Percentiles rank a stretch among this genome's conserved stretches.
Evolutionary conservation across 805 yeast genomes (phyloP).

Genomic region (Hanseniaspora occidentalis): DNA sequence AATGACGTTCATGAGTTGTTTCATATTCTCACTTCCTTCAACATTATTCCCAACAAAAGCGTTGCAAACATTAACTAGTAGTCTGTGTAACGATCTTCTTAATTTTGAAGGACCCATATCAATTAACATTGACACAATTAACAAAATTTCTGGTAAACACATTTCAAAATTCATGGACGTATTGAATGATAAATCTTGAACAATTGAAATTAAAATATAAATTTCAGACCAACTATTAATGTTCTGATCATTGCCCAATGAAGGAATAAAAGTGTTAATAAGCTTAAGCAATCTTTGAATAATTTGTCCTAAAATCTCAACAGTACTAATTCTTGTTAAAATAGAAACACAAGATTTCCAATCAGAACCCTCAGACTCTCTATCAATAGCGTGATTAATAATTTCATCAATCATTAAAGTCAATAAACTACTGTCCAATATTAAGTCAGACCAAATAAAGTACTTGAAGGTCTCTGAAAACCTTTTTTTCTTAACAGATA

Average conservation of each 20-base stretch:
- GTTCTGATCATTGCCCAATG: constrained; percentile 28
- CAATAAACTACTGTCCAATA: constrained; percentile 47
- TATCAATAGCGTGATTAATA: constrained; percentile 59
- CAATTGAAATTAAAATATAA: constrained; percentile 49
- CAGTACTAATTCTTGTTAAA: constrained; percentile 53
- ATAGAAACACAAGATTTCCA: constrained; percentile 54
- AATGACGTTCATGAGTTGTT: constrained; percentile 34
- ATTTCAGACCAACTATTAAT: constrained; percentile 59
- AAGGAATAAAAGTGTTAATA: constrained; percentile 37
- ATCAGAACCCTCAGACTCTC: constrained; percentile 60
- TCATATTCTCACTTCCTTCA: constrained; percentile 29
- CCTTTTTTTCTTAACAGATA: constrained; percentile 37
- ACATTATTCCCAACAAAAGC: constrained; percentile 48
- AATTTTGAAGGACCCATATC: constrained; percentile 42
- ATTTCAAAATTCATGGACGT: constrained; percentile 46
- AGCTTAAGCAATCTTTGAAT: constrained; percentile 43
- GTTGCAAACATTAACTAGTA: constrained; percentile 56
- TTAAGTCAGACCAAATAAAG: constrained; percentile 55
- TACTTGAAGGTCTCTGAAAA: constrained; percentile 43
- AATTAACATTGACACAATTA: constrained; percentile 46
- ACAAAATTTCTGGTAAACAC: constrained; percentile 60
- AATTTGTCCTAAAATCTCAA: constrained; percentile 59
- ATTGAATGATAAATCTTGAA: constrained; percentile 60
- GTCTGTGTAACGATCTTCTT: constrained; percentile 46
- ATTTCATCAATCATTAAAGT: constrained; percentile 58